Percentiles rank a stretch among this genome's conserved stretches.
Conservation (phyloP, 805 yeast genomes). For the Saturnispora saitoi region DNA sequence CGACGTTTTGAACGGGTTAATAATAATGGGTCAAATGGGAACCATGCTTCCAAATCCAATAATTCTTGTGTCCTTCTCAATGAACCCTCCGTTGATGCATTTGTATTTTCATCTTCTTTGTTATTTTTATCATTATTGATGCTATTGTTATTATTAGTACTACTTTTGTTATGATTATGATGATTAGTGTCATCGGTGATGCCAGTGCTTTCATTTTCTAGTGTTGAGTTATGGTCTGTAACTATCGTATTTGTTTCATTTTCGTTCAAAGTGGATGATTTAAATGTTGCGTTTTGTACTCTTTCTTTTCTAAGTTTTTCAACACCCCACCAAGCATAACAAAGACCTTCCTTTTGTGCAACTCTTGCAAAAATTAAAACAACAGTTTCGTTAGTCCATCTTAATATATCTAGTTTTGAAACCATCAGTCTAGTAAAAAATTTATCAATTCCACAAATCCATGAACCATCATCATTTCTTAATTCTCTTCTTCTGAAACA, state of each 20-base stretch:
- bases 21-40: slow-evolving; percentile 90
- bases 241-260: neutral
- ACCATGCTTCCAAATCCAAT: slow-evolving; percentile 84
- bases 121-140: neutral
- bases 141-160: neutral
- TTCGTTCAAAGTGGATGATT: neutral
- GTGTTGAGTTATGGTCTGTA: neutral
- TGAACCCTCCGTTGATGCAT: slow-evolving; percentile 10
- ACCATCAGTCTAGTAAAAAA: slow-evolving; percentile 80
- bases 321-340: slow-evolving; percentile 87
- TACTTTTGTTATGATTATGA: neutral
- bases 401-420: slow-evolving; percentile 86
- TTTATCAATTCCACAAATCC: slow-evolving; percentile 80
- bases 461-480: slow-evolving; percentile 28
- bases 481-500: slow-evolving; percentile 74
- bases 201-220: neutral
- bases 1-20: slow-evolving; percentile 51
- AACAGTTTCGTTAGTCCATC: slow-evolving; percentile 88
- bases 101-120: neutral
- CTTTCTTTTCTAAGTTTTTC: slow-evolving; percentile 79
- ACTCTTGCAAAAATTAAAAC: slow-evolving; percentile 89
- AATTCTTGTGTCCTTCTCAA: slow-evolving; percentile 53
- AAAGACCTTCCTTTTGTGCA: slow-evolving; percentile 81
- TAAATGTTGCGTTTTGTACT: slow-evolving; percentile 22
- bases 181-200: neutral